These are phyloP conservation scores for Kodamaea sp. DNA, from an alignment of 1,139 yeast genomes.

Conservation along the genomic window DNA sequence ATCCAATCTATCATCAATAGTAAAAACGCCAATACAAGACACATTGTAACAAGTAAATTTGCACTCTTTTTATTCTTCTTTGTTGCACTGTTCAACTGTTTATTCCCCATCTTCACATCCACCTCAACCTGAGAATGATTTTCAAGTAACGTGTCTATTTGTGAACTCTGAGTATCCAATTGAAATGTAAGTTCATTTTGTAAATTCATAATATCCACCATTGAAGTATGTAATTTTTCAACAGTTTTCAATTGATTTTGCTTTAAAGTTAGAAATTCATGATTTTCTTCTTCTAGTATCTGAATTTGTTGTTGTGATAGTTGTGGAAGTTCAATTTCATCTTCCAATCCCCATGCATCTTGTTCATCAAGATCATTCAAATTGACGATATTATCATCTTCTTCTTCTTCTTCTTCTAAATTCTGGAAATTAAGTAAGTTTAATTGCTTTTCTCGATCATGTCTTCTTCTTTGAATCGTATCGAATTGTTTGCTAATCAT, in stretches of 20 bases:
- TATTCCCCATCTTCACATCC: constrained; percentile 73
- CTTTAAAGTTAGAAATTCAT: constrained; percentile 57
- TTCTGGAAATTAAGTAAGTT: constrained; percentile 42
- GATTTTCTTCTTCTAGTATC: constrained; percentile 68
- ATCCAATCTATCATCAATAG: constrained; percentile 62
- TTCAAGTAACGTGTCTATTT: constrained; percentile 62
- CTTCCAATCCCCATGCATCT: constrained; percentile 21
- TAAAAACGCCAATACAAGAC: constrained; percentile 59
- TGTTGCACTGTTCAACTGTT: constrained; percentile 68
- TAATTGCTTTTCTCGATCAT: constrained; percentile 39
- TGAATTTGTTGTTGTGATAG: constrained; percentile 63
- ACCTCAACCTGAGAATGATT: constrained; percentile 67
- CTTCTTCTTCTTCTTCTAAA: constrained; percentile 20
- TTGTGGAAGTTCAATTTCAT: constrained; percentile 13
- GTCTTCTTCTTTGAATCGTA: constrained; percentile 41
- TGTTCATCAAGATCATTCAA: constrained; percentile 19
- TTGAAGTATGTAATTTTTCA: constrained; percentile 68
- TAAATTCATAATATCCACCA: constrained; percentile 74
- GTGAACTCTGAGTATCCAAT: constrained; percentile 70
- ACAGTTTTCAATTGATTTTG: constrained; percentile 66
- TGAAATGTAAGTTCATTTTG: constrained; percentile 78
- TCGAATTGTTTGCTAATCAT: constrained; percentile 34
- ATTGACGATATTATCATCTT: constrained; percentile 15
- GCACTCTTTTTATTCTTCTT: constrained; percentile 69
- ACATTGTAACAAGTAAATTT: constrained; percentile 56